Evolutionary conservation across 169 alveolate species (phyloP), one percentile per base, ranked within the genome.

Genomic region (Plasmodium cynomolgi): DNA sequence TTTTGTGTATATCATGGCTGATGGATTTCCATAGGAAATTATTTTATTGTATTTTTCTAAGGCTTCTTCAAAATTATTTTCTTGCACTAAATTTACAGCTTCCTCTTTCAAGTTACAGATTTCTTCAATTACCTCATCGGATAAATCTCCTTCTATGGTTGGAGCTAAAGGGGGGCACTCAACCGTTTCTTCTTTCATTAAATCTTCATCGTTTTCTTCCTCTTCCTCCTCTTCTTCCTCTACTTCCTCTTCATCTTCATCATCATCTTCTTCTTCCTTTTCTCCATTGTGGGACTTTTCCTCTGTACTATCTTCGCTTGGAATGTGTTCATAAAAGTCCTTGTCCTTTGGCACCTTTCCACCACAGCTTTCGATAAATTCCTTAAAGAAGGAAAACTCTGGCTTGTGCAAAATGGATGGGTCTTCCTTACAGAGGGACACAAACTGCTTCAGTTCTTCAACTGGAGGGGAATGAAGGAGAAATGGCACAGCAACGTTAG

Each of bases 1-100:
- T 47, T 96, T 94, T 9, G 97, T 95, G 91, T 96, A 96, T 41
- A 96, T 95, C 90, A 96, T 92, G 54, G 97, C 97, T 1, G 97
- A 93, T 34, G 97, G 97, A 82, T 95, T 96, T 34, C 97, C 97
- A 33, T 83, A 58, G 3, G 83, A 84, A 56, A 96, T 83, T 23
- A 95, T 95, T 73, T 83, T 92, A 74, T 94, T 95, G 47, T 92
- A 96, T 71, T 88, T 83, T 84, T 75, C 95, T 72, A 95, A 81
- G 7, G 97, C 97, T 74, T 72, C 93, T 29, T 82, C 93, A 58
- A 37, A 77, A 47, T 95, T 93, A 26, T 92, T 88, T 41, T 90
- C 95, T 95, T 93, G 92, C 9, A 90, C 92, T 56, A 84, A 83
- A 47, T 72, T 47, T 8, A 56, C 86, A 23, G 97, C 97, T 47